Conservation (phyloP, 2,329 filamentous ascomycete species). For the Cercospora zeae-maydis region DNA sequence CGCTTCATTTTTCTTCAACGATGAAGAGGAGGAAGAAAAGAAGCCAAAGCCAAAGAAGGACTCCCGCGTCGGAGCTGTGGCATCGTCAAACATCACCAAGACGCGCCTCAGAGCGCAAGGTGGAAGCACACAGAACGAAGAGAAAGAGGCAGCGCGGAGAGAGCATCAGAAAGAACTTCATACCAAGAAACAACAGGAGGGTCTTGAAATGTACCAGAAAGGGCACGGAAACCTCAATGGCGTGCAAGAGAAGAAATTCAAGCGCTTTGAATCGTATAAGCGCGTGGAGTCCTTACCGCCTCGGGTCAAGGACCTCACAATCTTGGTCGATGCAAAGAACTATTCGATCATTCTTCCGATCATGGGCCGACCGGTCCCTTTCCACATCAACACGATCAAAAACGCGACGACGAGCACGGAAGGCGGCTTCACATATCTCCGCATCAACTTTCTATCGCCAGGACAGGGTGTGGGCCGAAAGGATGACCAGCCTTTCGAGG, state of each 20-base stretch:
- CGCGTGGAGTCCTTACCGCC: conserved; percentile 88
- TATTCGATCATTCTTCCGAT: conserved; percentile 88
- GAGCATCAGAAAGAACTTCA: conserved; percentile 91
- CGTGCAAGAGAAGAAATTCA: conserved; percentile 95
- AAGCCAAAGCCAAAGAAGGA: conserved; percentile 87
- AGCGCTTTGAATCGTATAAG: conserved; percentile 98
- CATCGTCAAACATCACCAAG: conserved; percentile 91
- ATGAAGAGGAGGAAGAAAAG: conserved; percentile 82
- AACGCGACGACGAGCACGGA: conserved; percentile 98
- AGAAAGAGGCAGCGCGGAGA: conserved; percentile 78
- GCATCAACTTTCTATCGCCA: conserved; percentile 95
- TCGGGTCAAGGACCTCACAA: conserved; percentile 77
- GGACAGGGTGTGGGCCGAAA: conserved; percentile 96
- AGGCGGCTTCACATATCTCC: conserved; percentile 85
- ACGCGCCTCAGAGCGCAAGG: conserved; percentile 89
- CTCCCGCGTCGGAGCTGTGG: conserved; percentile 76
- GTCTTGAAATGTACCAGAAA: conserved; percentile 79
- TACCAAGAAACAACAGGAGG: conserved; percentile 83
- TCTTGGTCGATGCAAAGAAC: conserved; percentile 88
- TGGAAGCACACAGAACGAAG: conserved; percentile 81
- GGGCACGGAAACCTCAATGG: conserved; percentile 82
- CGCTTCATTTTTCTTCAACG: conserved; percentile 98
- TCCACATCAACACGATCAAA: conserved; percentile 98
- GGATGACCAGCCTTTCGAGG: conserved; percentile 96
- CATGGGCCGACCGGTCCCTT: conserved; percentile 94